Evolutionary conservation across 495 filamentous ascomycete species (phyloP).

Genomic region (Neurospora sp.): DNA sequence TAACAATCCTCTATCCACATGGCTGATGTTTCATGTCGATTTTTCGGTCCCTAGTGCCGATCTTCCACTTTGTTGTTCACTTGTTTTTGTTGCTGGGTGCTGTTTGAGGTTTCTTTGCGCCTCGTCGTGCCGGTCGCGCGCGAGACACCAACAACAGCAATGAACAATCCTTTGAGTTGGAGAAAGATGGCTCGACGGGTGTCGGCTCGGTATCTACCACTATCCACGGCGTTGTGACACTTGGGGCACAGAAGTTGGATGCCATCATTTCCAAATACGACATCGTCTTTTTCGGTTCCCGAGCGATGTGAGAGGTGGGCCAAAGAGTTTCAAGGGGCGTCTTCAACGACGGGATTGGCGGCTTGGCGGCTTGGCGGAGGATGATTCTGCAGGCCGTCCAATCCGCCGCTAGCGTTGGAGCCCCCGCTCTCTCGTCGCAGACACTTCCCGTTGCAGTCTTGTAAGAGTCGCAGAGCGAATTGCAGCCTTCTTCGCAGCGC

Average conservation of each 20-base stretch:
- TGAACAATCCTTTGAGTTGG: neutral
- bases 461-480: neutral
- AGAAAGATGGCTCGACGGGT: neutral
- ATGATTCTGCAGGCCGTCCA: conserved; percentile 8
- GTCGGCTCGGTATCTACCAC: neutral
- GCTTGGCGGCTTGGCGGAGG: no score
- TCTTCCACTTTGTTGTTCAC: neutral
- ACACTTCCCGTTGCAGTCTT: neutral
- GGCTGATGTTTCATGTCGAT: neutral
- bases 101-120: neutral
- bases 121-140: neutral
- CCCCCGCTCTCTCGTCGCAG: neutral
- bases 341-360: conserved; percentile 15
- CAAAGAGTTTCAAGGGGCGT: conserved; percentile 16
- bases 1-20: neutral
- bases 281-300: neutral
- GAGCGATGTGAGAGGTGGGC: neutral
- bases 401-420: conserved; percentile 7
- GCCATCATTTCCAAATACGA: neutral
- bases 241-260: neutral
- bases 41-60: neutral
- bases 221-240: neutral
- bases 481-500: neutral
- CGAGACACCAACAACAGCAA: neutral
- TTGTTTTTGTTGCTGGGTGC: neutral